Evolutionary conservation across 768 basidiomycete species (phyloP).

Genomic region (Mycena epipterygia): DNA sequence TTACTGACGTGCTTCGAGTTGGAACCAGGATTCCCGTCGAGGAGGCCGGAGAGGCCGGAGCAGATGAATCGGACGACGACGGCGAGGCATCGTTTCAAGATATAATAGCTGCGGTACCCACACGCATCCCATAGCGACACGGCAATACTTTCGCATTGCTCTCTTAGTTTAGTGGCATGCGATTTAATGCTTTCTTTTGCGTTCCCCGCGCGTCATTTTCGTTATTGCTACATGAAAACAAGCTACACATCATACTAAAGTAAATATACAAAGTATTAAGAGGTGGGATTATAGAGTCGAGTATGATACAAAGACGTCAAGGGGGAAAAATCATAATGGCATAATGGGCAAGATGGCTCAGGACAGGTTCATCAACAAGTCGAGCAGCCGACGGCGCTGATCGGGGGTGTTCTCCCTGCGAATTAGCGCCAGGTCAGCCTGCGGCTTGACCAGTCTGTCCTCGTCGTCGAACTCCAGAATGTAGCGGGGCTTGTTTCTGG

Average conservation of each 20-base stretch:
- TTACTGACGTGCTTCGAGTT: constrained; percentile 12
- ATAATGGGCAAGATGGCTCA: too few relatives aligned
- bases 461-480: constrained; percentile 16
- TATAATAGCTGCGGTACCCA: constrained; percentile 23
- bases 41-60: too few relatives aligned
- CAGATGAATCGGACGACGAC: constrained; percentile 11
- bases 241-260: not conserved
- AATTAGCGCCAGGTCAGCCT: not conserved
- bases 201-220: too few relatives aligned
- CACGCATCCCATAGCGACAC: constrained; percentile 5
- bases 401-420: not conserved
- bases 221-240: constrained; percentile 2
- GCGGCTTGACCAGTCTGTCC: constrained; percentile 8
- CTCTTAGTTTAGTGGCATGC: not conserved
- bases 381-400: constrained; percentile 1
- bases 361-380: not conserved
- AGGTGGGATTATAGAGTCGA: not conserved
- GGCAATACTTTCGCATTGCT: not conserved
- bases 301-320: not conserved
- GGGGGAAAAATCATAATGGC: not conserved
- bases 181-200: not conserved
- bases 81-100: constrained; percentile 22
- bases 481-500: not conserved
- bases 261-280: not conserved
- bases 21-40: constrained; percentile 1